These are phyloP conservation scores for Entomortierella parvispora DNA, from an alignment of 192 early-diverging fungal genomes.

Conservation along the genomic window DNA sequence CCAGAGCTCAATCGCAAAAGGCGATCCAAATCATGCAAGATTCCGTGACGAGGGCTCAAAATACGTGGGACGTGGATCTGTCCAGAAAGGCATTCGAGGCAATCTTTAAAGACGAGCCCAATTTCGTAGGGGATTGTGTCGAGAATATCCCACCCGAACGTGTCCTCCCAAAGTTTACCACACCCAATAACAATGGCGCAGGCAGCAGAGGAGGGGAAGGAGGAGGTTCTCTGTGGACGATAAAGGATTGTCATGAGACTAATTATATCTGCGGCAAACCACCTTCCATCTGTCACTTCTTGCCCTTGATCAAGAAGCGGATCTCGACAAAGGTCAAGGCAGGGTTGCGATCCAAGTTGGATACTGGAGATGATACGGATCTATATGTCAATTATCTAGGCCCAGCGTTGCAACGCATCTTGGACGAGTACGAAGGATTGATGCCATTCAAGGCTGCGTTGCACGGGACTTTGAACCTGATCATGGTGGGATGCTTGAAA, in stretches of 20 bases:
- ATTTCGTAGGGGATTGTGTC: slow-evolving; percentile 64
- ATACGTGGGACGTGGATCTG: slow-evolving; percentile 34
- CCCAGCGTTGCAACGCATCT: slow-evolving; percentile 9
- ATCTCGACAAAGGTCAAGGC: slow-evolving; percentile 17
- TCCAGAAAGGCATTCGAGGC: slow-evolving; percentile 34
- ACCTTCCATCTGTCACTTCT: slow-evolving; percentile 69
- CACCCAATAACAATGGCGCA: too few relatives aligned
- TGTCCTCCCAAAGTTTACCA: slow-evolving; percentile 54
- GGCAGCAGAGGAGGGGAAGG: too few relatives aligned
- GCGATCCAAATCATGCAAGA: slow-evolving; percentile 16
- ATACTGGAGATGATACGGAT: slow-evolving; percentile 29
- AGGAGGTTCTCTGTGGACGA: too few relatives aligned
- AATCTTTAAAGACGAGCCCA: slow-evolving; percentile 59
- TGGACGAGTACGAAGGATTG: slow-evolving; percentile 8
- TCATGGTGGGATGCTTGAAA: slow-evolving; percentile 6
- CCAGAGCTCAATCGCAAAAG: slow-evolving; percentile 10
- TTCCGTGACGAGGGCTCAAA: slow-evolving; percentile 31
- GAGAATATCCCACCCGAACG: slow-evolving; percentile 57
- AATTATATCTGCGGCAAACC: slow-evolving; percentile 72
- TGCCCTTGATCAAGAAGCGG: slow-evolving; percentile 55
- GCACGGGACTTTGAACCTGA: slow-evolving; percentile 41
- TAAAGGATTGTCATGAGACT: slow-evolving; percentile 62
- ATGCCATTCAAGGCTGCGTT: background rate
- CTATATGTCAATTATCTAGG: slow-evolving; percentile 35
- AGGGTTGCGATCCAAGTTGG: background rate